Percentiles rank a stretch among this genome's conserved stretches.
phyloP scores from a whole-genome alignment of 1,139 yeast genomes.

The Pichia sp. region DNA sequence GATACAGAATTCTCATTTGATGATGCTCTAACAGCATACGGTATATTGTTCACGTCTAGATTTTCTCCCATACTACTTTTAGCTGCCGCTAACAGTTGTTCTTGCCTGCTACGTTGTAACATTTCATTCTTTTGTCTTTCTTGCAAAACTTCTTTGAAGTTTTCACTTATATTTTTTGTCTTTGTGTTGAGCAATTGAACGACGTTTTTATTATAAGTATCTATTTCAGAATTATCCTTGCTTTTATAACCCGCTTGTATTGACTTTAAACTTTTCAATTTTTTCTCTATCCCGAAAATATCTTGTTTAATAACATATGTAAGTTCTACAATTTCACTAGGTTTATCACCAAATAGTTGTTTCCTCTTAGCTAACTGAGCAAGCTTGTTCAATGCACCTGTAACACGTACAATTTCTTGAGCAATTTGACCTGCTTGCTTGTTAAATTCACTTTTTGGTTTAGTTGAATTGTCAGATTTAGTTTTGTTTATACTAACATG shows the following conservation, averaged over 20 bases:
- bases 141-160: constrained; percentile 81
- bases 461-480: constrained; percentile 15
- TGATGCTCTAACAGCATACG: constrained; percentile 24
- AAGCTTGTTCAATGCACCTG: constrained; percentile 70
- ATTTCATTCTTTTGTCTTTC: constrained; percentile 80
- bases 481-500: constrained; percentile 14
- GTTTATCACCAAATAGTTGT: constrained; percentile 92
- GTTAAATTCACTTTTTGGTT: constrained; percentile 59
- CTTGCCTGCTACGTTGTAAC: constrained; percentile 74
- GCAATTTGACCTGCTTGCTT: constrained; percentile 78
- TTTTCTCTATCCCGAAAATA: constrained; percentile 77
- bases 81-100: constrained; percentile 51
- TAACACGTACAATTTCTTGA: constrained; percentile 82
- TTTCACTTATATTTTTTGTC: constrained; percentile 87
- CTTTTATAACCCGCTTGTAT: constrained; percentile 32
- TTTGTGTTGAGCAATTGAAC: constrained; percentile 79
- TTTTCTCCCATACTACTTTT: constrained; percentile 7
- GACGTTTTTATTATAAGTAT: constrained; percentile 76
- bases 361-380: constrained; percentile 79
- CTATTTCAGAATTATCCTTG: constrained; percentile 45
- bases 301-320: constrained; percentile 92
- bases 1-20: constrained; percentile 1
- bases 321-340: constrained; percentile 86
- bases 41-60: constrained; percentile 14
- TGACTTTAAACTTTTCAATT: constrained; percentile 57